Evolutionary conservation across 441 rosid species (phyloP), one percentile per base, ranked within the genome.

Genomic region (Bruguiera hainesii): DNA sequence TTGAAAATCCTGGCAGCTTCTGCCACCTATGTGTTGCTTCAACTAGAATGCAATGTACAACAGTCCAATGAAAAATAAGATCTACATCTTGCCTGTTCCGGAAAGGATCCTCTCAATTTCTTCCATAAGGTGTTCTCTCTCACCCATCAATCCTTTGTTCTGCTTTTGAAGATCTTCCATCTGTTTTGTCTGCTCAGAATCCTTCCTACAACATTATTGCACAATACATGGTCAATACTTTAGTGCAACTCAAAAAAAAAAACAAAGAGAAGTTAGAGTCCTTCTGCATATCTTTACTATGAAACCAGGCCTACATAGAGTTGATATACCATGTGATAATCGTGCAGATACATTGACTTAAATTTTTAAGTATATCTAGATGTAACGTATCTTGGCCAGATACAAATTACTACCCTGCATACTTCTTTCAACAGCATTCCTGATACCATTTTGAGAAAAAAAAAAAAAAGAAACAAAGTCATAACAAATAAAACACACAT

Each of bases 151-250:
- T 20, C 82, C 91, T 28, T 84, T 83, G 25, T 86, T 88, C 73
- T 76, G 83, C 76, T 83, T 82, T 75, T 88, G 95, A 60, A 88
- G 79, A 64, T 88, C 95, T 76, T 88, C 87, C 65, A 88, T 86
- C 73, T 83, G 91, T 73, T 84, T 88, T 0, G 91, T 86, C 73
- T 86, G 95, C 58, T 88, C 91, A 46, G 95, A 88, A 70, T 83
- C 91, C 80, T 86, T 88, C 82, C 95, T 86, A 87, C 20, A 55
- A 64, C 50, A 26, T 64, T 51, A n/a, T 13, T 29, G 10, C 33
- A 60, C 48, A 52, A 63, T n/a, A 35, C 15, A 39, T 31, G 58
- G 56, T 75, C 60, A 16, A 28, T 10, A 33, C 1, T 33, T 33
- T 33, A 7, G 37, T 7, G 10, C 37, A 33, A 33, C 37, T 33